Evolutionary conservation across 1,284 basidiomycete genomes (phyloP).

Genomic region (Athelia psychrophila): DNA sequence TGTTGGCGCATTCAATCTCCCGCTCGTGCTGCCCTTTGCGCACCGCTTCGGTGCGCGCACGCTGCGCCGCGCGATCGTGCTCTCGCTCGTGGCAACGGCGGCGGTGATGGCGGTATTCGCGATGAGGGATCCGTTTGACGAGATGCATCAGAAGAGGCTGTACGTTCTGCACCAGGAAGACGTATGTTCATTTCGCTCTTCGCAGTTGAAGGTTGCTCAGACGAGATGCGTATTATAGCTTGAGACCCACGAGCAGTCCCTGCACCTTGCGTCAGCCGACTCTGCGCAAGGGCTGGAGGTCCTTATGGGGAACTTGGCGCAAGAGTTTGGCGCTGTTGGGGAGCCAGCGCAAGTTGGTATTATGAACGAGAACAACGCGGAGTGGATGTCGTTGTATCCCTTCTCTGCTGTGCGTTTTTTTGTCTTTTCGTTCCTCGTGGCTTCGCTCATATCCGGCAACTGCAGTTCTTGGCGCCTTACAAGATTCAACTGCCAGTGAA

Average conservation of each 20-base stretch:
- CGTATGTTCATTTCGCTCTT: constrained; percentile 41
- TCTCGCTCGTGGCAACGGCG: constrained; percentile 44
- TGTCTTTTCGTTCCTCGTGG: constrained; percentile 1
- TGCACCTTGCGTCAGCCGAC: constrained; percentile 87
- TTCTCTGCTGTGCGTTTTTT: constrained; percentile 64
- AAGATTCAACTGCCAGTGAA: constrained; percentile 63
- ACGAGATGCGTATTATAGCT: constrained; percentile 41
- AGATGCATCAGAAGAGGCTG: constrained; percentile 84
- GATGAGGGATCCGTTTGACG: constrained; percentile 70
- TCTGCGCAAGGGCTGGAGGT: constrained; percentile 72
- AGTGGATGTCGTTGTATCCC: constrained; percentile 89
- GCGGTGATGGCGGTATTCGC: constrained; percentile 63
- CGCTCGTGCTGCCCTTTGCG: constrained; percentile 71
- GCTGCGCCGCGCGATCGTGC: constrained; percentile 46
- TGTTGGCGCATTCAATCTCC: constrained; percentile 59
- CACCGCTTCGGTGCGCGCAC: constrained; percentile 63
- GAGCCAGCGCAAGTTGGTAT: constrained; percentile 41
- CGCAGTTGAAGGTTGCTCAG: constrained; percentile 1
- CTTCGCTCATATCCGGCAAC: constrained; percentile 11
- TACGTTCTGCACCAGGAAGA: constrained; percentile 90
- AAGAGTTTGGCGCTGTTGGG: constrained; percentile 50
- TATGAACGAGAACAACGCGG: constrained; percentile 69
- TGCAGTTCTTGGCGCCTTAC: constrained; percentile 75
- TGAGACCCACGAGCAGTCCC: constrained; percentile 67
- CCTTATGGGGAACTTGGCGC: constrained; percentile 62